These are phyloP conservation scores for Backusella parvicylindrica DNA, from an alignment of 192 early-diverging fungal species.

Conservation along the genomic window DNA sequence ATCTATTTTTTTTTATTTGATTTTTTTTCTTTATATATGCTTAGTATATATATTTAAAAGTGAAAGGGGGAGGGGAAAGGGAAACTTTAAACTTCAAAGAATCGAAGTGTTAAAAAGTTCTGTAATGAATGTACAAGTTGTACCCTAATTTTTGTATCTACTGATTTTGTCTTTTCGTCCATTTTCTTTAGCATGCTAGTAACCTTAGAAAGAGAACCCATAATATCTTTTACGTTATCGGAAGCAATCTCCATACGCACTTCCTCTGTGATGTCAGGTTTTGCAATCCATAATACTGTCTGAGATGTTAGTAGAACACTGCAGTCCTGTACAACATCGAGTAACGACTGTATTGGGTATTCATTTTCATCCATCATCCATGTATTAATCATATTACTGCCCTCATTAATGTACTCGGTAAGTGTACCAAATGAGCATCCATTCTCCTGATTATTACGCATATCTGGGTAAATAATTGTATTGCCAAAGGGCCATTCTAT, in stretches of 20 bases:
- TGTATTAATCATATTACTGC: neutral
- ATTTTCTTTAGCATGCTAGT: neutral
- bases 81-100: neutral
- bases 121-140: neutral
- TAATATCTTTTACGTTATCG: constrained; percentile 10
- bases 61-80: neutral
- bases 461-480: constrained; percentile 32
- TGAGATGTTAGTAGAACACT: constrained; percentile 10
- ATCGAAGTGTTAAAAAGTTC: neutral
- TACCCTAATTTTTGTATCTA: neutral
- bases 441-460: constrained; percentile 24
- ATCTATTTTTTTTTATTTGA: constrained; percentile 1
- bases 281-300: constrained; percentile 1
- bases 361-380: neutral
- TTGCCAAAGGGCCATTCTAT: constrained; percentile 43
- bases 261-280: constrained; percentile 4
- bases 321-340: constrained; percentile 18
- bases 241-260: neutral
- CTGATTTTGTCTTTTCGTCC: neutral
- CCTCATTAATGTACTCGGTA: constrained; percentile 25
- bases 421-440: constrained; percentile 40
- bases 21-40: neutral
- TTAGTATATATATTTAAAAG: neutral
- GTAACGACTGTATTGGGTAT: neutral
- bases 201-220: neutral